phyloP scores from a whole-genome alignment of 2,329 filamentous ascomycete species.

The Aureobasidium sp. region DNA sequence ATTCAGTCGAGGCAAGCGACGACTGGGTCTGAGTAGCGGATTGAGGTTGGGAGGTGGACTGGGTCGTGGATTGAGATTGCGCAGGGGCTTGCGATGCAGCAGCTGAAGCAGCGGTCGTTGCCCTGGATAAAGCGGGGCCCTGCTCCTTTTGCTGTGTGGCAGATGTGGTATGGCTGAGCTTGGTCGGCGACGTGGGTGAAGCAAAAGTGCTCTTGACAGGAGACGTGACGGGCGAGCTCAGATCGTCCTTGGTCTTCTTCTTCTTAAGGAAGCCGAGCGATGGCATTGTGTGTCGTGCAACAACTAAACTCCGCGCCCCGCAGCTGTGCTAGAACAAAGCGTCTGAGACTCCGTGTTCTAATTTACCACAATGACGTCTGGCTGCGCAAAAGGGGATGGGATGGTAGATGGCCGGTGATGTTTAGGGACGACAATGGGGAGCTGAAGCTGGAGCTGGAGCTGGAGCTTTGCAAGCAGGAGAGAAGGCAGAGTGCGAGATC shows the following conservation, averaged over 20 bases:
- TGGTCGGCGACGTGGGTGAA: slow-evolving; percentile 5
- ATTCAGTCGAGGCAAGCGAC: slow-evolving; percentile 3
- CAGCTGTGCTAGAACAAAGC: slow-evolving; percentile 13
- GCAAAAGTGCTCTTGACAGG: slow-evolving; percentile 48
- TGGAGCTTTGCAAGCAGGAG: not conserved
- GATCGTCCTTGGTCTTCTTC: slow-evolving; percentile 89
- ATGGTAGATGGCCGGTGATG: not conserved
- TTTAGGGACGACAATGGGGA: not conserved
- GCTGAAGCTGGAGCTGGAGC: slow-evolving; percentile 15
- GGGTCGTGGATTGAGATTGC: slow-evolving; percentile 14
- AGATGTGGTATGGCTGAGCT: slow-evolving; percentile 1
- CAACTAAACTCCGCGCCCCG: slow-evolving; percentile 11
- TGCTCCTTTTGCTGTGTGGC: not conserved
- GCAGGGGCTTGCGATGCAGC: slow-evolving; percentile 17
- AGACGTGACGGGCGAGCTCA: slow-evolving; percentile 57
- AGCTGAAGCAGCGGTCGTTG: slow-evolving; percentile 20
- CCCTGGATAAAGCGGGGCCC: slow-evolving; percentile 17
- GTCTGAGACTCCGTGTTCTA: slow-evolving; percentile 8
- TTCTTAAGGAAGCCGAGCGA: slow-evolving; percentile 95
- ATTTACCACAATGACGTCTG: slow-evolving; percentile 7
- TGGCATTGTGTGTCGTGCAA: slow-evolving; percentile 60
- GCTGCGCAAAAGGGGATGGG: not conserved
- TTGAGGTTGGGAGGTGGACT: not conserved
- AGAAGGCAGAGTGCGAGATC: slow-evolving; percentile 11
- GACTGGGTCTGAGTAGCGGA: slow-evolving; percentile 12